These are phyloP conservation scores for Pythium diclinum DNA, from an alignment of 352 stramenopile species.

Conservation along the genomic window DNA sequence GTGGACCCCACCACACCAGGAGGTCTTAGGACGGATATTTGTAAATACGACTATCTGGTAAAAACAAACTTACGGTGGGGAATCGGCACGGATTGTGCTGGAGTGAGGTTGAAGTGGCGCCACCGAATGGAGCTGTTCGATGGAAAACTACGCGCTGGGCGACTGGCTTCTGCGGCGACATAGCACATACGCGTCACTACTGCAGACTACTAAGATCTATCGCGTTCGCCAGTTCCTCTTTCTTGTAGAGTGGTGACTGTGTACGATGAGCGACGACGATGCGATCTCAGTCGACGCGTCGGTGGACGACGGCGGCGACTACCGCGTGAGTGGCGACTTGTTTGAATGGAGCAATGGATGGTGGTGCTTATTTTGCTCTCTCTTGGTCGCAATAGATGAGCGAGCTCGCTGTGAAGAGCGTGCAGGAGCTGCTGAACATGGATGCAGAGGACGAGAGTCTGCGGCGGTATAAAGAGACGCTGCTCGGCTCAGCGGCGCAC, in stretches of 20 bases:
- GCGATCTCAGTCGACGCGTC: slow-evolving; percentile 15
- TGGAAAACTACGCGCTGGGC: background rate
- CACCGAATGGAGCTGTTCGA: slow-evolving; percentile 5
- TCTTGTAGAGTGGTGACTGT: background rate
- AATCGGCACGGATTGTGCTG: background rate
- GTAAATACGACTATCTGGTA: background rate
- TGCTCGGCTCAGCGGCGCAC: slow-evolving; percentile 71
- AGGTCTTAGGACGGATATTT: background rate
- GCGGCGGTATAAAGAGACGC: slow-evolving; percentile 80
- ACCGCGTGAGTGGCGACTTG: slow-evolving; percentile 37
- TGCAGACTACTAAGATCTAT: background rate
- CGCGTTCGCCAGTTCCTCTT: background rate
- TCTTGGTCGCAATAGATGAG: slow-evolving; percentile 43
- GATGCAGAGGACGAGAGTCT: slow-evolving; percentile 85
- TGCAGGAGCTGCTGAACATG: slow-evolving; percentile 71
- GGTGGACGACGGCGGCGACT: slow-evolving; percentile 27
- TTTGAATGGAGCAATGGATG: background rate
- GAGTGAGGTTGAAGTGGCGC: slow-evolving; percentile 6
- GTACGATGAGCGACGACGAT: slow-evolving; percentile 37
- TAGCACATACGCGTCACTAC: background rate
- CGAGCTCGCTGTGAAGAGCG: slow-evolving; percentile 48
- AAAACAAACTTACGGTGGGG: background rate
- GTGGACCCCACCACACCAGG: slow-evolving; percentile 15
- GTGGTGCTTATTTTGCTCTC: background rate
- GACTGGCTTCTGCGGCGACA: background rate